Evolutionary conservation across 106 monocot species (phyloP), one percentile per base, ranked within the genome.

Genomic region (Dendrobium huoshanense): DNA sequence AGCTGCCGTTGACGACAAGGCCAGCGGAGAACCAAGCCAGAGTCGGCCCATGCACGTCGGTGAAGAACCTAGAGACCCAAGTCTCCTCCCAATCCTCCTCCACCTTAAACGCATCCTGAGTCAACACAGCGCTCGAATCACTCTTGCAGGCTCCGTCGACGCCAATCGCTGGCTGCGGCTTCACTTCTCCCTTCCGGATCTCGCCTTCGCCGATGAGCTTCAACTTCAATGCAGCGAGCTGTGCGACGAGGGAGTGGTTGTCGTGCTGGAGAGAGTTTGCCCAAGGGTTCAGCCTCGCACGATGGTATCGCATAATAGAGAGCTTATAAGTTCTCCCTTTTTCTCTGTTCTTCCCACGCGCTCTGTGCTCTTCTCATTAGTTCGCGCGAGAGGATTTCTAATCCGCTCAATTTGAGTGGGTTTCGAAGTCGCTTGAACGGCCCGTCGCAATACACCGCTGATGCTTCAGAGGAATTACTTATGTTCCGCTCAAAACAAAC

Each of bases 51-150:
- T 85, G 87, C 40, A 87, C 90, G 9, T 85, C 82, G 29, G 67
- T 27, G 80, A 90, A 90, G 81, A 90, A 82, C 75, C 15, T 42
- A 7, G 84, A 67, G 27, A 80, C 78, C 79, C 87, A 84, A 7
- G 87, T 82, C 78, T 85, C 89, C 58, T 87, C 84, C 7, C 78
- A 76, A 55, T 25, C 75, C 4, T 89, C 89, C 40, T 86, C 89
- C 79, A 81, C 41, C 75, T 84, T 83, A 9, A 86, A 33, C 17
- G 78, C 51, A 47, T 77, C 73, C 1, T 84, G 79, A 64, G 81
- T 87, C 8, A 87, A 58, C 20, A 87, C 79, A 5, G 84, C 89
- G 56, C 89, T 89, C 0, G 89, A 89, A 64, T 87, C 89, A 76
- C 89, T 89, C 45, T 89, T 86, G 7, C 85, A 89, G 10, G 81